phyloP scores from a whole-genome alignment of 306 rosid species.

The Boehmeria nivea region DNA sequence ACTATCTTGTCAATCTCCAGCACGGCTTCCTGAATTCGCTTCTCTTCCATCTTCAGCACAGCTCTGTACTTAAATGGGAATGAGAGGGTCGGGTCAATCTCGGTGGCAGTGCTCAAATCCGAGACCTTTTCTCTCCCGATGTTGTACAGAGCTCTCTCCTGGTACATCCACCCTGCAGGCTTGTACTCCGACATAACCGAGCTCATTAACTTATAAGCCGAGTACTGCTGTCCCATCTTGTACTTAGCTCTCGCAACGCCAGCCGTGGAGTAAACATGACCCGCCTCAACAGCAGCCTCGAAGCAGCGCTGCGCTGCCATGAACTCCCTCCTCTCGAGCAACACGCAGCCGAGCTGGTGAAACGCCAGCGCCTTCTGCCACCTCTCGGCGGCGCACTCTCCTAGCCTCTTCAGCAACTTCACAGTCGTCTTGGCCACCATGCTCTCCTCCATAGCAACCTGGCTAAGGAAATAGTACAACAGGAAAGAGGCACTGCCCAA shows the following conservation, averaged over 20 bases:
- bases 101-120: conserved; percentile 69
- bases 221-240: conserved; percentile 66
- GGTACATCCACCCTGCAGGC: conserved; percentile 89
- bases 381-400: conserved; percentile 45
- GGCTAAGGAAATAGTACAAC: conserved; percentile 68
- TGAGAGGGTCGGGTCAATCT: conserved; percentile 66
- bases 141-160: conserved; percentile 67
- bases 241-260: conserved; percentile 71
- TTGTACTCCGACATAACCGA: conserved; percentile 54
- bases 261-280: conserved; percentile 67
- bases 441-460: conserved; percentile 70
- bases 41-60: conserved; percentile 53
- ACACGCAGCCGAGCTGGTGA: conserved; percentile 67
- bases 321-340: conserved; percentile 59
- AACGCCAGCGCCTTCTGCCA: conserved; percentile 68
- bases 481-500: conserved; percentile 56
- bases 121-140: conserved; percentile 58
- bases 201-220: conserved; percentile 63
- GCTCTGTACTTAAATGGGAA: conserved; percentile 70
- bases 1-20: conserved; percentile 57
- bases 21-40: conserved; percentile 52
- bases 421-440: conserved; percentile 49
- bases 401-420: conserved; percentile 63
- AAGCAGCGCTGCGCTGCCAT: conserved; percentile 49
- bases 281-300: conserved; percentile 52